phyloP scores from a whole-genome alignment of 2,329 filamentous ascomycete genomes.

The Rhytidhysteron rufulum region DNA sequence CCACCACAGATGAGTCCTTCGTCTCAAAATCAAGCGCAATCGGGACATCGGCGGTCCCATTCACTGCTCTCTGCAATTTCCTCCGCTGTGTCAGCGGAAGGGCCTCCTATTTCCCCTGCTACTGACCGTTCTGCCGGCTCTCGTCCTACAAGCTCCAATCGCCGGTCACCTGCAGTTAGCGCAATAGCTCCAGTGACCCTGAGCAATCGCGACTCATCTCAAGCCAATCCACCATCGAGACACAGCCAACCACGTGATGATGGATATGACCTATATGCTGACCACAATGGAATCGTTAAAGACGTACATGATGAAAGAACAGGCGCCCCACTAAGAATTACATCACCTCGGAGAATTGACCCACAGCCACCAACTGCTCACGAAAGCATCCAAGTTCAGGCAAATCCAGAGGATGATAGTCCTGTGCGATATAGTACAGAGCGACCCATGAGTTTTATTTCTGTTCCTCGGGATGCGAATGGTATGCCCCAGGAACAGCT shows the following conservation, averaged over 20 bases:
- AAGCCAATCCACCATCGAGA: slow-evolving; percentile 10
- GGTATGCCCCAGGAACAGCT: slow-evolving; percentile 34
- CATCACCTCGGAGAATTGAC: slow-evolving; percentile 1
- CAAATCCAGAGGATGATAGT: background rate
- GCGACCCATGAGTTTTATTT: slow-evolving; percentile 36
- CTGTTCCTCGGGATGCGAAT: slow-evolving; percentile 27
- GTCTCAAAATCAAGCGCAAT: slow-evolving; percentile 7
- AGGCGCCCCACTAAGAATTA: slow-evolving; percentile 24
- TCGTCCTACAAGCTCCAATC: slow-evolving; percentile 25
- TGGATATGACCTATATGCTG: slow-evolving; percentile 34
- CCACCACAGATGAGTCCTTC: background rate
- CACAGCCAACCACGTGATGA: slow-evolving; percentile 23
- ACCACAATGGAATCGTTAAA: slow-evolving; percentile 35
- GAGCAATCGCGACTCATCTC: too few relatives aligned
- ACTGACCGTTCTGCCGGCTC: slow-evolving; percentile 25
- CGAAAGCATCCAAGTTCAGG: slow-evolving; percentile 12
- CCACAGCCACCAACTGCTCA: background rate
- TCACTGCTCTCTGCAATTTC: slow-evolving; percentile 35
- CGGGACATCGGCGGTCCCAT: slow-evolving; percentile 22
- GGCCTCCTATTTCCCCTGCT: slow-evolving; percentile 23
- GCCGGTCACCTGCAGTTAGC: slow-evolving; percentile 21
- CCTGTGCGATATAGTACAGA: slow-evolving; percentile 23
- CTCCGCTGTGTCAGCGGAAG: slow-evolving; percentile 30
- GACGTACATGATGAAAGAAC: slow-evolving; percentile 23
- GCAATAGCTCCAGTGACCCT: slow-evolving; percentile 1